Evolutionary conservation across 257 asterid genomes (phyloP).

Genomic region (Paraleonurus japonicus): DNA sequence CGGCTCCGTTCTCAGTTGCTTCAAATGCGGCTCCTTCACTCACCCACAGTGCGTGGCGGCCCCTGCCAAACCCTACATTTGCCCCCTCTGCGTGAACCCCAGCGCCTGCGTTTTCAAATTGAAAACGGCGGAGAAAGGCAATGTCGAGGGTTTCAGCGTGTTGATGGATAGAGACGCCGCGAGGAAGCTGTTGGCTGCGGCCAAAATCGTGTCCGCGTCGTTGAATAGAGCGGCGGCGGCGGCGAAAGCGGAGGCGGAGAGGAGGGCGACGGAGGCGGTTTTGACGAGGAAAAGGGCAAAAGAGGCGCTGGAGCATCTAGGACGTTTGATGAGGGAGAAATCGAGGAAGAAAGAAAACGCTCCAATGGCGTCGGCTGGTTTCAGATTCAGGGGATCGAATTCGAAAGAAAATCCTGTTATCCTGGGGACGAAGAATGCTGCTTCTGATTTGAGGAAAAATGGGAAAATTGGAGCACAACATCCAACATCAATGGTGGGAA

Average conservation of each 20-base stretch:
- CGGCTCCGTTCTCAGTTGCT: conserved; percentile 53
- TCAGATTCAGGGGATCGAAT: not conserved
- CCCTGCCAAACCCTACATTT: conserved; percentile 52
- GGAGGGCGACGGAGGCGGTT: conserved; percentile 76
- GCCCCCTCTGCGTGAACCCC: conserved; percentile 69
- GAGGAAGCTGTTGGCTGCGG: conserved; percentile 66
- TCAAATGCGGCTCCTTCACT: conserved; percentile 63
- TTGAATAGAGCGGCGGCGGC: conserved; percentile 61
- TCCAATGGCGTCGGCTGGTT: not conserved
- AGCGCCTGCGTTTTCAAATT: conserved; percentile 40
- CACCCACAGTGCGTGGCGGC: conserved; percentile 59
- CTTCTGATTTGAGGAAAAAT: too few relatives aligned
- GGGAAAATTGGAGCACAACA: too few relatives aligned
- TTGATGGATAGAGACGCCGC: conserved; percentile 66
- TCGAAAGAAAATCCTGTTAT: not conserved
- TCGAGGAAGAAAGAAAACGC: conserved; percentile 42
- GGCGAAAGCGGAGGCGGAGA: conserved; percentile 65
- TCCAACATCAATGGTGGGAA: conserved; percentile 1
- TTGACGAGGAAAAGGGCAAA: conserved; percentile 69
- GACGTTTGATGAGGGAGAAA: conserved; percentile 55
- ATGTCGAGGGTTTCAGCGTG: conserved; percentile 18
- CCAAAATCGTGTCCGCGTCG: conserved; percentile 55
- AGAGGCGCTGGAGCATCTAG: conserved; percentile 66
- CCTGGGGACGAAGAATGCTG: too few relatives aligned
- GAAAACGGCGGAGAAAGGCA: conserved; percentile 34